Conservation (phyloP, 495 filamentous ascomycete genomes). For the Penicillium arizonense region DNA sequence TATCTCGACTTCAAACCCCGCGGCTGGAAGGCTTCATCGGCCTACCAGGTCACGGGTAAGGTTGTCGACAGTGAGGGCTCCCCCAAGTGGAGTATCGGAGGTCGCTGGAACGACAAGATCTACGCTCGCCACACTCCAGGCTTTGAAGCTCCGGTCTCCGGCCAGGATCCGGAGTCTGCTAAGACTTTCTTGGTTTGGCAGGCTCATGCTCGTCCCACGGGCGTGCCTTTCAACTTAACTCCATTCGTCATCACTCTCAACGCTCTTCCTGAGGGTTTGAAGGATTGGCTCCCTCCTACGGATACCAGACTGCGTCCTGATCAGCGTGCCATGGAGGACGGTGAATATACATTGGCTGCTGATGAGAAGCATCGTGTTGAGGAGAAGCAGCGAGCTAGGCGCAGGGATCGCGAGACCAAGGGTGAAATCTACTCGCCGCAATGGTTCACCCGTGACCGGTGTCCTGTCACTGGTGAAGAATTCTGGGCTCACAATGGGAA, state of each 20-base stretch:
- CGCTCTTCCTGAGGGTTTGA: slow-evolving; percentile 73
- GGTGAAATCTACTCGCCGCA: slow-evolving; percentile 81
- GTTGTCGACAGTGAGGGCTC: slow-evolving; percentile 71
- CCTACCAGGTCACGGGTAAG: slow-evolving; percentile 83
- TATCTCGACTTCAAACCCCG: slow-evolving; percentile 92
- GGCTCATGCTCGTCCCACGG: slow-evolving; percentile 72
- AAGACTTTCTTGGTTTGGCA: slow-evolving; percentile 94
- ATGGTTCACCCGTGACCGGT: slow-evolving; percentile 76
- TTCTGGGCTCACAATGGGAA: slow-evolving; percentile 86
- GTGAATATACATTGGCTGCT: slow-evolving; percentile 89
- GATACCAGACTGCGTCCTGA: slow-evolving; percentile 90
- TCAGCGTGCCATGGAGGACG: slow-evolving; percentile 98
- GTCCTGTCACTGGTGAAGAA: slow-evolving; percentile 79
- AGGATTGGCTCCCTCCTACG: slow-evolving; percentile 76
- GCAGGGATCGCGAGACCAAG: slow-evolving; percentile 66
- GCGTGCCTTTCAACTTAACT: slow-evolving; percentile 94
- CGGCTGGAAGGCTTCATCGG: slow-evolving; percentile 90
- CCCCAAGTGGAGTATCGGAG: slow-evolving; percentile 84
- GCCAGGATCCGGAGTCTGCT: slow-evolving; percentile 45
- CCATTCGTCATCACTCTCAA: slow-evolving; percentile 96
- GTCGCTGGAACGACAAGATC: slow-evolving; percentile 96
- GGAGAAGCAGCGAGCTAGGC: slow-evolving; percentile 82
- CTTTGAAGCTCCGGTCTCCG: slow-evolving; percentile 72
- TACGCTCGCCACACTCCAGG: slow-evolving; percentile 92
- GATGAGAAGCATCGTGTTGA: slow-evolving; percentile 93